Evolutionary conservation across 2,329 filamentous ascomycete genomes (phyloP).

Genomic region (Orbilia oligospora): DNA sequence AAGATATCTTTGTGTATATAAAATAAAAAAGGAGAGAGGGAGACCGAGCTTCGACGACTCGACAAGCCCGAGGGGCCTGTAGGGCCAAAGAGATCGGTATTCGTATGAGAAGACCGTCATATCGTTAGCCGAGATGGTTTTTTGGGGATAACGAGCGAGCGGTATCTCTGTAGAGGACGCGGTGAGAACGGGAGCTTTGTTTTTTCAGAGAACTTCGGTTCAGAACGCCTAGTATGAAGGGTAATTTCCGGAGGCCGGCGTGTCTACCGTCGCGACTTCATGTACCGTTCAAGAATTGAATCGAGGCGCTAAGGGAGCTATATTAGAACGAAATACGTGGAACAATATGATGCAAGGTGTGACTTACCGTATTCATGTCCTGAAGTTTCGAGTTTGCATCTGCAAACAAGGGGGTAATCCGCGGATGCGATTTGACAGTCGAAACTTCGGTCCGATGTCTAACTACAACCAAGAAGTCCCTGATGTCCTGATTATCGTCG

Average conservation of each 20-base stretch:
- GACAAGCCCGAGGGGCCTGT: not conserved
- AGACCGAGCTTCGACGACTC: constrained; percentile 10
- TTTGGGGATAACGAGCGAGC: not conserved
- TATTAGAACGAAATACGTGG: not conserved
- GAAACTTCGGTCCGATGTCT: constrained; percentile 90
- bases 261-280: constrained; percentile 60
- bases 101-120: not conserved
- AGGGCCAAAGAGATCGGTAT: not conserved
- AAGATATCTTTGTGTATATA: constrained; percentile 25
- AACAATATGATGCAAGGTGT: not conserved
- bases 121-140: constrained; percentile 13
- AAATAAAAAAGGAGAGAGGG: too few relatives aligned
- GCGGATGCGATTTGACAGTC: constrained; percentile 85
- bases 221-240: constrained; percentile 6
- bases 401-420: constrained; percentile 83
- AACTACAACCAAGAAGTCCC: constrained; percentile 90
- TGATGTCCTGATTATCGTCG: constrained; percentile 83
- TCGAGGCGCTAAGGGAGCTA: constrained; percentile 50
- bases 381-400: constrained; percentile 88
- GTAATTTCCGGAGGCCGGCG: not conserved
- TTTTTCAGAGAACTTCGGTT: constrained; percentile 4
- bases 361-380: constrained; percentile 82
- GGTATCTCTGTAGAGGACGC: constrained; percentile 8
- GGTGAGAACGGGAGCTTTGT: constrained; percentile 8
- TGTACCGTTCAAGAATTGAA: constrained; percentile 55